These are phyloP conservation scores for Puccinellia tenuiflora DNA, from an alignment of 176 grass and related monocot genomes.

Conservation along the genomic window DNA sequence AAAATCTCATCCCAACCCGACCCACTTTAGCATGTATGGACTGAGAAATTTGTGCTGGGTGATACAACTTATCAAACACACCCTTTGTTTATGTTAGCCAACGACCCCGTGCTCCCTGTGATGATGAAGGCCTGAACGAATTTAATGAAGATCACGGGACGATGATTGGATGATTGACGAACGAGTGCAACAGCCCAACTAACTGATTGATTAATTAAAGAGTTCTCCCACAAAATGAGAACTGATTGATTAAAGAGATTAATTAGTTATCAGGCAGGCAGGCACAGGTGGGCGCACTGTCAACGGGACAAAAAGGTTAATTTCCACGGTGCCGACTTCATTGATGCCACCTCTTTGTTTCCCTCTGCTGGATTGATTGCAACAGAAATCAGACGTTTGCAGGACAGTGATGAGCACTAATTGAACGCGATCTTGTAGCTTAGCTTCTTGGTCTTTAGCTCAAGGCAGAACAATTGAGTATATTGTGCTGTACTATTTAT, in stretches of 20 bases:
- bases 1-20: too few species aligned
- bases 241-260: neutral
- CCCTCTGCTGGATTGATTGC: neutral
- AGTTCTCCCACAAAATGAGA: neutral
- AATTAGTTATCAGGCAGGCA: neutral
- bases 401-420: neutral
- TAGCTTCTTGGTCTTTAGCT: conserved; percentile 23
- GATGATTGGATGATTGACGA: conserved; percentile 33
- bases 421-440: neutral
- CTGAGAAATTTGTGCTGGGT: too few species aligned
- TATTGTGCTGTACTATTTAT: too few species aligned
- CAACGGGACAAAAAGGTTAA: conserved; percentile 3
- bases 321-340: conserved; percentile 10
- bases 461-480: neutral
- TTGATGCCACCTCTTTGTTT: neutral
- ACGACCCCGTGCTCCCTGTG: neutral
- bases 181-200: conserved; percentile 1
- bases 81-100: conserved; percentile 13
- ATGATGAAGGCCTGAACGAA: neutral
- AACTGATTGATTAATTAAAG: neutral
- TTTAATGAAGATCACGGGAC: conserved; percentile 3
- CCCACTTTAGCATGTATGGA: too few species aligned
- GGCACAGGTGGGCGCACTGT: neutral
- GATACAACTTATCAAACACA: too few species aligned
- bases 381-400: neutral